Conservation (phyloP, 129 eudicot species). For the Solidago caesia region DNA sequence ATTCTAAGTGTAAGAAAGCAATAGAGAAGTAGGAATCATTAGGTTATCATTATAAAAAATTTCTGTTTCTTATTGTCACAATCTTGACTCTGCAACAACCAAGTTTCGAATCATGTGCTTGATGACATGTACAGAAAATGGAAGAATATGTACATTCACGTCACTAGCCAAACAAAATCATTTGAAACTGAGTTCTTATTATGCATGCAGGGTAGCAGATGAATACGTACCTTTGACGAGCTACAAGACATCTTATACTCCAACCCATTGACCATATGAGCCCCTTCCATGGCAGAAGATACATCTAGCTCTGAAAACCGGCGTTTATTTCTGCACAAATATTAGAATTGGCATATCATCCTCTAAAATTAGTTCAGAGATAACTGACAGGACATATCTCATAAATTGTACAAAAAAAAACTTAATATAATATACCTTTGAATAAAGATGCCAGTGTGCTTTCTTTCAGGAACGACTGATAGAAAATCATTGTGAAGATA, state of each 20-base stretch:
- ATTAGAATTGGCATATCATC: constrained; percentile 1
- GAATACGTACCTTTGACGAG: constrained; percentile 65
- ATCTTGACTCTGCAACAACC: background rate
- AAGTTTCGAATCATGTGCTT: background rate
- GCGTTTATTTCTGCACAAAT: constrained; percentile 60
- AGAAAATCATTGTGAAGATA: constrained; percentile 75
- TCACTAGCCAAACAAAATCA: background rate
- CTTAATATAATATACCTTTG: constrained; percentile 49
- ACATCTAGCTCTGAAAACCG: constrained; percentile 54
- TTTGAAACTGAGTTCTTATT: background rate
- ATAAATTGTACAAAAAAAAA: background rate
- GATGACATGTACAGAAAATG: background rate
- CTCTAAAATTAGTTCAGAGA: background rate
- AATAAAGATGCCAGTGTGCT: constrained; percentile 57
- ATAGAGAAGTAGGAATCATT: no score
- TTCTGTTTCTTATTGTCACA: background rate
- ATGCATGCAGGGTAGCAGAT: background rate
- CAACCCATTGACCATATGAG: constrained; percentile 61
- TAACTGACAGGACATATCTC: background rate
- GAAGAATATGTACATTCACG: background rate
- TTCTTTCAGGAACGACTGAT: constrained; percentile 47
- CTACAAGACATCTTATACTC: constrained; percentile 84
- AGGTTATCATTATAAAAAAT: background rate
- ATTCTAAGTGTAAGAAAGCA: no score
- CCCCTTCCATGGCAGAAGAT: constrained; percentile 63